Percentiles rank a stretch among this genome's conserved stretches.
Evolutionary conservation across 306 rosid genomes (phyloP).

Genomic region (Canavalia ensiformis): DNA sequence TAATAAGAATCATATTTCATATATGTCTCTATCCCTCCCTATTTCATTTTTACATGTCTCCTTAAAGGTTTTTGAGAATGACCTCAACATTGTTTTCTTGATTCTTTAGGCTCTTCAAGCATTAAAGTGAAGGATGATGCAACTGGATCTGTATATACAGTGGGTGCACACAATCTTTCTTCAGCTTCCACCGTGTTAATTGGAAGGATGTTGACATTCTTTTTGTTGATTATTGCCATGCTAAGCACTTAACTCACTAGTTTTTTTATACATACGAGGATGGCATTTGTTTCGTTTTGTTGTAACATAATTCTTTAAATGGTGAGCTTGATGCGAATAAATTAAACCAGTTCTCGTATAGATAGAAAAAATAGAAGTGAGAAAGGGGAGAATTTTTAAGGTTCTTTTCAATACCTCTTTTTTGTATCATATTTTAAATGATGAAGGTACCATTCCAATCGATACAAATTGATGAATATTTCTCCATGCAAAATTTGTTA

Average conservation of each 20-base stretch:
- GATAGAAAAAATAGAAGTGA: constrained; percentile 33
- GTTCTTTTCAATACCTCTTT: not conserved
- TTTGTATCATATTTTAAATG: not conserved
- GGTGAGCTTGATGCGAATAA: constrained; percentile 19
- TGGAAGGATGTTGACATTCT: constrained; percentile 57
- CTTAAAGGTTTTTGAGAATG: not conserved
- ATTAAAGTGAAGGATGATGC: constrained; percentile 76
- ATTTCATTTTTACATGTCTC: too few species aligned
- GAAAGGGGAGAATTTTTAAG: not conserved
- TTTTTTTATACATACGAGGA: constrained; percentile 10
- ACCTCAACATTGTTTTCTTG: constrained; percentile 36
- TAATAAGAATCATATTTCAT: not conserved
- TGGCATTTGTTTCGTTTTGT: constrained; percentile 40
- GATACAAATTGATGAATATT: not conserved
- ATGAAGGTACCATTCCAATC: constrained; percentile 2
- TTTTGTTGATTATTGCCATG: constrained; percentile 55
- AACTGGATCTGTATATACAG: constrained; percentile 61
- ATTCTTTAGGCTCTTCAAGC: constrained; percentile 69
- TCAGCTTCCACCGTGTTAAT: constrained; percentile 55
- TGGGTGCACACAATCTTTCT: constrained; percentile 66
- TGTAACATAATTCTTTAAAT: constrained; percentile 44
- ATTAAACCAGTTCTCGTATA: constrained; percentile 24
- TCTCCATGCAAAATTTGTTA: not conserved
- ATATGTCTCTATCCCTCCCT: not conserved
- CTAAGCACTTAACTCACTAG: constrained; percentile 45